Evolutionary conservation across 768 basidiomycete species (phyloP), one percentile per base, ranked within the genome.

Genomic region (Pulveroboletus sp.): DNA sequence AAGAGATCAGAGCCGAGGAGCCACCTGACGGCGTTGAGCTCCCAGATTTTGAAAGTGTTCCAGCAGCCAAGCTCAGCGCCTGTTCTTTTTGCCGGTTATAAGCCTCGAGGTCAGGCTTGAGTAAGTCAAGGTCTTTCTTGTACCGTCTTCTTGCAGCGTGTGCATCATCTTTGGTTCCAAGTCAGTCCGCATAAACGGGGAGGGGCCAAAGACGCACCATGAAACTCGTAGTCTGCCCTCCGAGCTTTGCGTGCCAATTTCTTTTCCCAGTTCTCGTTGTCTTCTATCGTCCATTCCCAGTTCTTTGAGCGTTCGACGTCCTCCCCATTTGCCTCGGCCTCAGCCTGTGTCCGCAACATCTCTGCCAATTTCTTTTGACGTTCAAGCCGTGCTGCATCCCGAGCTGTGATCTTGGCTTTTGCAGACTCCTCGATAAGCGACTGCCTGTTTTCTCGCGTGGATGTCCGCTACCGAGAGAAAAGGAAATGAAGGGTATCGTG

Each of bases 281-380:
- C 61, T n/a, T 63, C 61, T 46, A 63, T 62, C 13, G 61, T 62
- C 61, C 61, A 62, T n/a, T 96, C 93, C 96, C 96, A 99, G 49
- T 83, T 76, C 54, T 98, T 97, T 92, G 50, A 96, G 83, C 26
- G 89, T 89, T 74, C 89, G 93, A 91, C 74, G 64, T 97, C 94
- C 66, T 93, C 91, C n/a, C 93, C 95, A 0, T 80, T 75, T 46
- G 92, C 93, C 67, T 90, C 88, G 2, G 93, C 93, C 55, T 94
- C 89, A 3, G 86, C 83, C 69, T 93, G 93, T 50, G 81, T 70
- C 17, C 93, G 81, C 58, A 98, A 69, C 15, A 75, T 82, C 71
- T 97, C 95, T 1, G 93, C 93, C 17, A 96, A 77, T 69, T 89
- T 92, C 49, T 89, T 84, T 64, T 96, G 91, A 60, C 85, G 82